Evolutionary conservation across 2,329 filamentous ascomycete genomes (phyloP).

Genomic region (Boeremia lycopersici): DNA sequence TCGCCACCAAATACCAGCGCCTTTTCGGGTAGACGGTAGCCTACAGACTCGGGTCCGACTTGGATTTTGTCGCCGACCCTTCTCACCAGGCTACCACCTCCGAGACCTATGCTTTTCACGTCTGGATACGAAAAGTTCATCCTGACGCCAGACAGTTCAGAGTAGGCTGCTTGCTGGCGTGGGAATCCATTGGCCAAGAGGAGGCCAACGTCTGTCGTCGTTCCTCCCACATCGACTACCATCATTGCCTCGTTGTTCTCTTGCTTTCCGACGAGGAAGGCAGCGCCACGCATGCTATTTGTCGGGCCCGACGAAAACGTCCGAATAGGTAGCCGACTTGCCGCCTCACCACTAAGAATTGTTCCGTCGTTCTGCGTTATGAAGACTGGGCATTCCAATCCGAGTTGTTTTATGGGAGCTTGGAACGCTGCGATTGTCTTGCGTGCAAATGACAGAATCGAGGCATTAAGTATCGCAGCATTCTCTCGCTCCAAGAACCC

Average conservation of each 20-base stretch:
- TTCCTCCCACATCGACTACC: constrained; percentile 71
- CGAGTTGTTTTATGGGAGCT: constrained; percentile 52
- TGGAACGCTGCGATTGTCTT: constrained; percentile 55
- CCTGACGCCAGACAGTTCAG: constrained; percentile 65
- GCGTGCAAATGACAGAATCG: constrained; percentile 55
- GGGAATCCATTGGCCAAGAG: constrained; percentile 68
- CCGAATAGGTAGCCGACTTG: constrained; percentile 56
- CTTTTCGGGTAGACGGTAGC: constrained; percentile 61
- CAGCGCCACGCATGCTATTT: constrained; percentile 60
- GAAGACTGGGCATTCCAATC: constrained; percentile 56
- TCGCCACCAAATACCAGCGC: constrained; percentile 63
- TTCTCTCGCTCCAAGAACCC: constrained; percentile 60
- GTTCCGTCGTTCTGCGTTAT: constrained; percentile 61
- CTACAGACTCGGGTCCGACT: constrained; percentile 68
- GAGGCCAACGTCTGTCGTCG: constrained; percentile 68
- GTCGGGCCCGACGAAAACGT: constrained; percentile 60
- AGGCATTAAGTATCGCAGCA: constrained; percentile 58
- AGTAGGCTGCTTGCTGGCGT: constrained; percentile 66
- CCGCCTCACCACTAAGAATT: constrained; percentile 54
- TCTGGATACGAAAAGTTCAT: constrained; percentile 64
- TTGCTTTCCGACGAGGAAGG: constrained; percentile 45
- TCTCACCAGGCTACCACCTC: constrained; percentile 63
- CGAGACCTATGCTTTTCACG: constrained; percentile 64
- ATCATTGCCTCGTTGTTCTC: constrained; percentile 56
- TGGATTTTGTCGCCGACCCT: constrained; percentile 48